phyloP scores from a whole-genome alignment of 2,329 filamentous ascomycete species.

The Claviceps sp. region DNA sequence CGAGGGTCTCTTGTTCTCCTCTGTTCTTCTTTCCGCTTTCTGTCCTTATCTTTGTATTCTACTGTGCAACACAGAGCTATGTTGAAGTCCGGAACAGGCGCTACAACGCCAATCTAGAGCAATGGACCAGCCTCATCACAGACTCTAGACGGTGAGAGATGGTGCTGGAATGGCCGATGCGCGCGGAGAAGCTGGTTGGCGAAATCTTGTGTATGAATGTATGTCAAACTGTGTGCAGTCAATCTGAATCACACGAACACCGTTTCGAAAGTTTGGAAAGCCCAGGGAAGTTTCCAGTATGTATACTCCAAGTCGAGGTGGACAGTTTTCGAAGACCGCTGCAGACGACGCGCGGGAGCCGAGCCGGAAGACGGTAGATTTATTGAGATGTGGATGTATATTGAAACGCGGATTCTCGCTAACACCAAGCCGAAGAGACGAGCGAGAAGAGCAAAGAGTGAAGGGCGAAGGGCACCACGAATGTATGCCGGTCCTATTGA shows the following conservation, averaged over 20 bases:
- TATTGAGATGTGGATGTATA: neutral
- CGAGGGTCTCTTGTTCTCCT: neutral
- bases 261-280: neutral
- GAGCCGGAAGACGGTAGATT: neutral
- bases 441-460: neutral
- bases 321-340: neutral
- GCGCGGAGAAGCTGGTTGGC: neutral
- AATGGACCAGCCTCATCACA: constrained; percentile 4
- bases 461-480: neutral
- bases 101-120: constrained; percentile 2
- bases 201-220: neutral
- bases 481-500: too few relatives aligned
- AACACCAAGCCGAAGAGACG: neutral
- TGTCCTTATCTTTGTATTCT: neutral
- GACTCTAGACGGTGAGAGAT: constrained; percentile 1
- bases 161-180: neutral
- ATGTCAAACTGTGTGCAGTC: neutral
- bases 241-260: neutral
- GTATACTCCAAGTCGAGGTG: neutral
- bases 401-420: neutral
- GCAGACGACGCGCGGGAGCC: neutral
- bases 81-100: neutral
- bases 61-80: neutral
- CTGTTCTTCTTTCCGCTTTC: neutral
- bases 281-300: neutral